Evolutionary conservation across 208 protist genomes (phyloP).

Genomic region (Acanthamoeba healyi): DNA sequence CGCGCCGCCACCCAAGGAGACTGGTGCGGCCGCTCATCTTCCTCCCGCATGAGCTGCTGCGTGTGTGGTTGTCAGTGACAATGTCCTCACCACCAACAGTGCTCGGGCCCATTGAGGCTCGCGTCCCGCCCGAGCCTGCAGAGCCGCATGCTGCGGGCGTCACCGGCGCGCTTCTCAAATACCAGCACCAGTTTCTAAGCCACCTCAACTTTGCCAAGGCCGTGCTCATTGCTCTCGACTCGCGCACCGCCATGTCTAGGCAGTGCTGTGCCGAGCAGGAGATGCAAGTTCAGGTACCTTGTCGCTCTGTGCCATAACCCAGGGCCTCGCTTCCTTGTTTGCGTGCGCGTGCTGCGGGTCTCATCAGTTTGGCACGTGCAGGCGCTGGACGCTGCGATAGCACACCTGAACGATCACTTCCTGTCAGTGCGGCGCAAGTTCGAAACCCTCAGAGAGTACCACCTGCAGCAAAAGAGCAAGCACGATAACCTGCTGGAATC

Average conservation of each 20-base stretch:
- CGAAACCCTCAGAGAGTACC: neutral
- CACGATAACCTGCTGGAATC: slow-evolving; percentile 44
- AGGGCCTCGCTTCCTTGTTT: neutral
- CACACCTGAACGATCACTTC: neutral
- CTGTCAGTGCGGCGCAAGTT: neutral
- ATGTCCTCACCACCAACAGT: too few relatives aligned
- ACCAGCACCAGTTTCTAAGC: slow-evolving; percentile 48
- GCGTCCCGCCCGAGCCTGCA: neutral
- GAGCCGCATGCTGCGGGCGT: neutral
- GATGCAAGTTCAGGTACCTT: slow-evolving; percentile 52
- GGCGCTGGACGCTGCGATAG: slow-evolving; percentile 23
- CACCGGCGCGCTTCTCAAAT: neutral
- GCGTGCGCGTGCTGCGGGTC: too few relatives aligned
- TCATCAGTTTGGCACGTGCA: too few relatives aligned
- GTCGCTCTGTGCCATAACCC: neutral
- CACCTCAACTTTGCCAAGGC: slow-evolving; percentile 65
- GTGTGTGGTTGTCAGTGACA: too few relatives aligned
- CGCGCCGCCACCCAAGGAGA: slow-evolving; percentile 1
- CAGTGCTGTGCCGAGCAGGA: slow-evolving; percentile 60
- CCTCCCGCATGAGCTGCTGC: too few relatives aligned
- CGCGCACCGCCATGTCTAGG: neutral
- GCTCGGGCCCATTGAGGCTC: neutral
- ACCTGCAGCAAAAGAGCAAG: neutral
- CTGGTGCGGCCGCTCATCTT: neutral
- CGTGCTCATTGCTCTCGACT: slow-evolving; percentile 39